Evolutionary conservation across 176 grass and related monocot genomes (phyloP).

Genomic region (Rhynchospora breviuscula): DNA sequence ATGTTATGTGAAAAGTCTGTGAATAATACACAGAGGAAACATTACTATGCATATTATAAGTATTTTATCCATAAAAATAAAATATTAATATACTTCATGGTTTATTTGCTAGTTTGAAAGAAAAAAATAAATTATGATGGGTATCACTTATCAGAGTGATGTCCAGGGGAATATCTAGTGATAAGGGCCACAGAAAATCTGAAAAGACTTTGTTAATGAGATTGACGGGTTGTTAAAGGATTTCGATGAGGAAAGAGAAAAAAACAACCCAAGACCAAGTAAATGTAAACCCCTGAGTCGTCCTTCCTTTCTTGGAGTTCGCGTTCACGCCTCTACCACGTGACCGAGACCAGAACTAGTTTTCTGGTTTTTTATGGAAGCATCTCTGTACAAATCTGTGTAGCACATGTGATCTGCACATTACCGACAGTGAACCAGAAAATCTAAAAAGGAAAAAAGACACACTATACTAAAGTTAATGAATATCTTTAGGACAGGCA

Average conservation of each 20-base stretch:
- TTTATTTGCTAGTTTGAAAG: background rate
- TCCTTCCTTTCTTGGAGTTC: slow-evolving; percentile 1
- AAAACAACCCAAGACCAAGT: background rate
- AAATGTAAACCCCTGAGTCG: background rate
- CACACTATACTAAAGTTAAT: no score
- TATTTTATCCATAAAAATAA: background rate
- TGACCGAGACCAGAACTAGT: background rate
- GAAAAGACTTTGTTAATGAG: background rate
- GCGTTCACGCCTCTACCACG: background rate
- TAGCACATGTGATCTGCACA: background rate
- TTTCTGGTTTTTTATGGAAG: background rate
- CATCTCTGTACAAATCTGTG: background rate
- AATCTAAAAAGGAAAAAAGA: no score
- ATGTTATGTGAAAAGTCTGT: background rate
- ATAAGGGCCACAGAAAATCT: background rate
- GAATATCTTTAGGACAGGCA: no score
- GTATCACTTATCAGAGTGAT: background rate
- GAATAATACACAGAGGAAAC: background rate
- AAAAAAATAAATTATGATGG: background rate
- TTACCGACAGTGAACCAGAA: no score
- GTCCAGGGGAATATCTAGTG: background rate
- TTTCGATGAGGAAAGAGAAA: background rate
- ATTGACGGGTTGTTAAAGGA: background rate
- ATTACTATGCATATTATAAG: background rate
- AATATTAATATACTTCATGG: background rate